These are phyloP conservation scores for Grifola frondosa DNA, from an alignment of 1,284 basidiomycete genomes.

Conservation along the genomic window DNA sequence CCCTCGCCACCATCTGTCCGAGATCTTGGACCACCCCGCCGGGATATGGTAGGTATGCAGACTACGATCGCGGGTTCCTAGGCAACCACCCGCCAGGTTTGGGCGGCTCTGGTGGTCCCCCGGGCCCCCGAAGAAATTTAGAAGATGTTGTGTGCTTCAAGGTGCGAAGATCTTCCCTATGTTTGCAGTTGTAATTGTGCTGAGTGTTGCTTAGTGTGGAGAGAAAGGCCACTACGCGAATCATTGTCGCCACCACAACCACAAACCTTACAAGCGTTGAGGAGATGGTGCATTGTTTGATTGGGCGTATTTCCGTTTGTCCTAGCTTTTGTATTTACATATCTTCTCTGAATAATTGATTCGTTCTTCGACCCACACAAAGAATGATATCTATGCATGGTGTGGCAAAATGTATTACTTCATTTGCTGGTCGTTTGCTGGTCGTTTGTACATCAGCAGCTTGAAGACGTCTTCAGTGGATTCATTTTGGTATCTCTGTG, in stretches of 20 bases:
- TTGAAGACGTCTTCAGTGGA: too few relatives aligned
- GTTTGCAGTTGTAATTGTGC: conserved; percentile 9
- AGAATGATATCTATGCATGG: neutral
- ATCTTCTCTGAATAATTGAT: conserved; percentile 3
- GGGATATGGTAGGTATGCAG: conserved; percentile 83
- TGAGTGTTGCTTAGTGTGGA: conserved; percentile 58
- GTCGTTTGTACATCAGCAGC: too few relatives aligned
- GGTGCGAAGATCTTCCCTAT: conserved; percentile 41
- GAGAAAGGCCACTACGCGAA: conserved; percentile 96
- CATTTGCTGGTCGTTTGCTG: too few relatives aligned
- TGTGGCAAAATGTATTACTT: too few relatives aligned
- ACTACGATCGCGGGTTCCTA: conserved; percentile 65
- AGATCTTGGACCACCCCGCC: conserved; percentile 89
- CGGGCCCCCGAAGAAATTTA: conserved; percentile 67
- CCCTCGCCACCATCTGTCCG: conserved; percentile 73
- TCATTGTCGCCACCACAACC: conserved; percentile 67
- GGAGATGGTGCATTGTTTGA: conserved; percentile 44
- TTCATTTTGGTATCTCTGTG: too few relatives aligned
- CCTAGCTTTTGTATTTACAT: conserved; percentile 5
- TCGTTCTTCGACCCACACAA: neutral
- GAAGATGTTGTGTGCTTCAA: conserved; percentile 91
- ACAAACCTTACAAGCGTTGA: conserved; percentile 66
- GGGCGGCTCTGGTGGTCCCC: conserved; percentile 29
- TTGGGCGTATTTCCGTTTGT: neutral
- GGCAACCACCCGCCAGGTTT: conserved; percentile 30